Evolutionary conservation across 1,139 yeast species (phyloP), one percentile per base, ranked within the genome.

Genomic region (Wickerhamomyces sp.): DNA sequence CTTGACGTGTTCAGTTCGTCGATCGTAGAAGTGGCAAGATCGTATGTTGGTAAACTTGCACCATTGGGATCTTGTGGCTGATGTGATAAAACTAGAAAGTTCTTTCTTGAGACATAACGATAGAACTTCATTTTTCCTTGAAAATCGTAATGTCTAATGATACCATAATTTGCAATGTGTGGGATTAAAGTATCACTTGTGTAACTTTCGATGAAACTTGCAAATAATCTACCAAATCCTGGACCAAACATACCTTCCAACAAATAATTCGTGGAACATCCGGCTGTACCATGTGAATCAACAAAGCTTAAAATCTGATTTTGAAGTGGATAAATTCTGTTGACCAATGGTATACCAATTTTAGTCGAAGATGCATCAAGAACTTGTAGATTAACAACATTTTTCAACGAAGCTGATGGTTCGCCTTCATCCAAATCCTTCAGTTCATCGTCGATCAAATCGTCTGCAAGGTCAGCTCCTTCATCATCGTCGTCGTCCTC

Each of bases 61-160:
- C 50, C 51, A 12, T 34, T 28, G 3, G 46, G 45, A 26, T 55
- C 58, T 4, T 36, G 37, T 2, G 49, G 47, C 19, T 49, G 46
- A 15, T 46, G 41, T 1, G 54, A 45, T 28, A 64, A 53, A 14
- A 46, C 51, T 11, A 59, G 44, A 33, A 64, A 69, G 32, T 68
- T 60, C 5, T 58, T 53, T 27, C 66, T 64, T 0, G 81, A 69
- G 43, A 80, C 77, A 46, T 84, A 78, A 26, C 94, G 65, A 53
- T 76, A 85, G 47, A 76, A 84, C 49, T 84, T 83, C 44, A 70
- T 66, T 46, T 87, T 77, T 0, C 94, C 93, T 41, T 75, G 78
- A 45, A 78, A 78, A 49, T 84, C 93, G 40, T 78, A 75, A 19
- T 80, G 79, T 39, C 85, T 66, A 1, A 82, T 68, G 3, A 86